Conservation (phyloP, 73 alveolate species). For the Diophrys sp. region DNA sequence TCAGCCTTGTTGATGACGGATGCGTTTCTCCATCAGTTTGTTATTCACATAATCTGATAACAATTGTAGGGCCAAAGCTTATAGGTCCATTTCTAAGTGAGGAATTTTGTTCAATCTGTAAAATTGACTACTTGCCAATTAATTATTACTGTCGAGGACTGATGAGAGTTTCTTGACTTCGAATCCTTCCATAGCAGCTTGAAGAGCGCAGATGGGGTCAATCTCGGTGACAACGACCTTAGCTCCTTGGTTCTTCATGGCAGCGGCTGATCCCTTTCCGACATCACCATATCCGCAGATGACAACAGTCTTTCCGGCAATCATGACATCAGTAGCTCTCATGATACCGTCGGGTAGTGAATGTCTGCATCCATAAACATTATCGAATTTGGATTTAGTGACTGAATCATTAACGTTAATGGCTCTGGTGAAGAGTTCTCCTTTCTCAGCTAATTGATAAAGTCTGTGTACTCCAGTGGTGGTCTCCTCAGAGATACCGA, state of each 20-base stretch:
- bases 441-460: conserved; percentile 71
- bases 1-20: conserved; percentile 84
- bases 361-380: conserved; percentile 96
- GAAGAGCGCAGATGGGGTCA: conserved; percentile 97
- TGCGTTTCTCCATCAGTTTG: no score
- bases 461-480: conserved; percentile 98
- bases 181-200: conserved; percentile 96
- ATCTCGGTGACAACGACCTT: conserved; percentile 92
- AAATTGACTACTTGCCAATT: no score
- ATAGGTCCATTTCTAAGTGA: no score
- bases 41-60: no score
- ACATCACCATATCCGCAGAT: conserved; percentile 97
- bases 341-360: conserved; percentile 95
- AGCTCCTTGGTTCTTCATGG: conserved; percentile 93
- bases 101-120: no score
- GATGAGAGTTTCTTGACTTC: conserved; percentile 80
- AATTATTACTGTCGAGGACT: no score
- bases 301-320: conserved; percentile 94
- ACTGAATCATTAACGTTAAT: conserved; percentile 96
- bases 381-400: conserved; percentile 94
- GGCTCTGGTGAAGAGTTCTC: conserved; percentile 89
- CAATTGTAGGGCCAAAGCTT: no score
- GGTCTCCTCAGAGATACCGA: conserved; percentile 96
- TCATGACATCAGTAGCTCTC: conserved; percentile 99
- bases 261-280: conserved; percentile 97